Percentiles rank a stretch among this genome's conserved stretches.
These are phyloP conservation scores for Tetragonia tetragonoides DNA, from an alignment of 148 eudicot genomes.

Conservation along the genomic window DNA sequence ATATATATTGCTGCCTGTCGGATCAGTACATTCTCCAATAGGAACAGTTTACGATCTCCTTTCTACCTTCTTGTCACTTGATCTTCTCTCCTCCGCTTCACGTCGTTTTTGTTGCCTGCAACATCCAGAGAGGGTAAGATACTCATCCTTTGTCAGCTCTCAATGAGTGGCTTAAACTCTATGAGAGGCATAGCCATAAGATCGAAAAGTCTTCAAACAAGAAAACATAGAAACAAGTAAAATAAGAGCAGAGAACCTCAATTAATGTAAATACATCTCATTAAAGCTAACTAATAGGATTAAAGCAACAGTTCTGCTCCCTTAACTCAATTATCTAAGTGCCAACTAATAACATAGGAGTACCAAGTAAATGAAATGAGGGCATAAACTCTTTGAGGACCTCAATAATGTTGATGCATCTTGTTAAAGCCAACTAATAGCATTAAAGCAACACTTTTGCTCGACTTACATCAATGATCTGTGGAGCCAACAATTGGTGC, in stretches of 20 bases:
- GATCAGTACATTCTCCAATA: not conserved
- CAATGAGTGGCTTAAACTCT: not conserved
- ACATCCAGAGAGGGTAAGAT: slow-evolving; percentile 4
- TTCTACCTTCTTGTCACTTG: slow-evolving; percentile 62
- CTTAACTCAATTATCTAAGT: not conserved
- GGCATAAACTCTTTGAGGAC: no score
- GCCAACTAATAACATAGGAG: not conserved
- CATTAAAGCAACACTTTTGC: not conserved
- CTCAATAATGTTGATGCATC: no score
- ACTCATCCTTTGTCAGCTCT: not conserved
- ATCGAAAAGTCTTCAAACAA: not conserved
- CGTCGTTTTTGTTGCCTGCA: slow-evolving; percentile 78
- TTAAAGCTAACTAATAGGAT: not conserved
- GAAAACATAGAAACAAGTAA: no score
- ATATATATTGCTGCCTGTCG: not conserved
- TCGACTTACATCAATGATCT: not conserved
- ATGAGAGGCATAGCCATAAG: not conserved
- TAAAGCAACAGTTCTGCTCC: not conserved
- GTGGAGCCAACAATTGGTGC: not conserved
- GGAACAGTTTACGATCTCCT: slow-evolving; percentile 44
- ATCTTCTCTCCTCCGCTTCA: slow-evolving; percentile 76
- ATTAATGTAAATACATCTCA: no score
- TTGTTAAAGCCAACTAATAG: not conserved
- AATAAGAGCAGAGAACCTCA: no score
- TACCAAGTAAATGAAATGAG: no score